A percentile compares a stretch with the other conserved stretches of the same genome.
Evolutionary conservation across 345 rosid genomes (phyloP).

Genomic region (Cardamine occulta): DNA sequence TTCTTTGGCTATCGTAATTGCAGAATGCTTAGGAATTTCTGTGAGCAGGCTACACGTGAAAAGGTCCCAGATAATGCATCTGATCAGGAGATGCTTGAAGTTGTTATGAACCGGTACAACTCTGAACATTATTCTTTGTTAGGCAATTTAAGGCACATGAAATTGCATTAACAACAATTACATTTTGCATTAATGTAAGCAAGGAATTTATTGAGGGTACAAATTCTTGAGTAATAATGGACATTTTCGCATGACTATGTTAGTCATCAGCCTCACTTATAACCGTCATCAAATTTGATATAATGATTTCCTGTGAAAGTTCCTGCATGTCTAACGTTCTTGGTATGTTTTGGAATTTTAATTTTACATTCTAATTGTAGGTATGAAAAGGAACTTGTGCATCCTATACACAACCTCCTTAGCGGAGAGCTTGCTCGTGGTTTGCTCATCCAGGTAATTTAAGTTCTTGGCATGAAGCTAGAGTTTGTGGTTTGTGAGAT

Average conservation of each 20-base stretch:
- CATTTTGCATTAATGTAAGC: not conserved
- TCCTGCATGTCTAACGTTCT: constrained; percentile 1
- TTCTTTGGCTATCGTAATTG: constrained; percentile 11
- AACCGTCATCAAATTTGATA: too few species aligned
- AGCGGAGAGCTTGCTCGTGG: constrained; percentile 96
- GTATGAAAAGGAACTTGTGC: constrained; percentile 83
- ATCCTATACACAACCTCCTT: constrained; percentile 89
- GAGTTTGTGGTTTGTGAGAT: constrained; percentile 24
- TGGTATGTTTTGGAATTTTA: constrained; percentile 7
- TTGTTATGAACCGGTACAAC: constrained; percentile 81
- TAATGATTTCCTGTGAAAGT: constrained; percentile 27
- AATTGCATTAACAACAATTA: not conserved
- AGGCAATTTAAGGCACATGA: constrained; percentile 21
- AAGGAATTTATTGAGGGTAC: not conserved
- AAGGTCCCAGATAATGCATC: constrained; percentile 75
- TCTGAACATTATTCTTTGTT: constrained; percentile 26
- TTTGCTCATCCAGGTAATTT: constrained; percentile 86
- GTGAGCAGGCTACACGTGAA: constrained; percentile 80
- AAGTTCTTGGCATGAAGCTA: constrained; percentile 20
- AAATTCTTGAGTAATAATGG: constrained; percentile 4
- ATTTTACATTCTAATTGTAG: constrained; percentile 48
- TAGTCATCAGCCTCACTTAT: not conserved
- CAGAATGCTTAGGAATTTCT: constrained; percentile 90
- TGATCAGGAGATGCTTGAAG: constrained; percentile 89
- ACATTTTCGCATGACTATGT: not conserved